phyloP scores from a whole-genome alignment of 768 basidiomycete genomes.

The Boletus reticuloceps region DNA sequence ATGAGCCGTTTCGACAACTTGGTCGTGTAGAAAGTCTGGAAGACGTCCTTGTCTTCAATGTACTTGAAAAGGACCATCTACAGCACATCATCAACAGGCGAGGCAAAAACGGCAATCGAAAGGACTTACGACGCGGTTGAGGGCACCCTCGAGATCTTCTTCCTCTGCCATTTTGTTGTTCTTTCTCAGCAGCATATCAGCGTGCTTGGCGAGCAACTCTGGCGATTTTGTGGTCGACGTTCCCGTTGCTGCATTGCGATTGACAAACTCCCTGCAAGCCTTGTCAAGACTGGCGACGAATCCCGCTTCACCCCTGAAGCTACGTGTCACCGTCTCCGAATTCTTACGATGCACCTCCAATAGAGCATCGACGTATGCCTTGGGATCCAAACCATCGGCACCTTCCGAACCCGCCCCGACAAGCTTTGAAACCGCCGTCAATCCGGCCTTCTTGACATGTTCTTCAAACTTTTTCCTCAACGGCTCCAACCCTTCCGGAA shows the following conservation, averaged over 20 bases:
- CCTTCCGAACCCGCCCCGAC: slow-evolving; percentile 51
- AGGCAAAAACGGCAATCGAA: not conserved
- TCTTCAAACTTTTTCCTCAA: slow-evolving; percentile 90
- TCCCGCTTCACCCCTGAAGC: slow-evolving; percentile 89
- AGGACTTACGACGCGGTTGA: slow-evolving; percentile 80
- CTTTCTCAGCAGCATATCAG: slow-evolving; percentile 86
- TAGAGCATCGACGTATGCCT: slow-evolving; percentile 90
- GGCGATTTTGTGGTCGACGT: slow-evolving; percentile 83
- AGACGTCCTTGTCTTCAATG: slow-evolving; percentile 98
- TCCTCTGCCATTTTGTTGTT: slow-evolving; percentile 95
- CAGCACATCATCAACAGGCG: slow-evolving; percentile 4
- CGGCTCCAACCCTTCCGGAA: slow-evolving; percentile 87
- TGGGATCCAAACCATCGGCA: slow-evolving; percentile 77
- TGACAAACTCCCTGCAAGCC: slow-evolving; percentile 95
- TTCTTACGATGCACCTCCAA: slow-evolving; percentile 92
- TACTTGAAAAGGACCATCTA: slow-evolving; percentile 99
- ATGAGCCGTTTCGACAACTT: slow-evolving; percentile 93
- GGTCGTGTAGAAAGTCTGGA: slow-evolving; percentile 96
- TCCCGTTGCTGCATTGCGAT: slow-evolving; percentile 87
- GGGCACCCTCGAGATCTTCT: slow-evolving; percentile 81
- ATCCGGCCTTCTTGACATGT: slow-evolving; percentile 90
- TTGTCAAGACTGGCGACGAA: slow-evolving; percentile 93
- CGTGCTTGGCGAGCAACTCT: slow-evolving; percentile 88
- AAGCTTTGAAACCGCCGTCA: slow-evolving; percentile 75
- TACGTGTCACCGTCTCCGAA: slow-evolving; percentile 80